Evolutionary conservation across 805 yeast genomes (phyloP).

Genomic region (Saccharomycopsis capsularis): DNA sequence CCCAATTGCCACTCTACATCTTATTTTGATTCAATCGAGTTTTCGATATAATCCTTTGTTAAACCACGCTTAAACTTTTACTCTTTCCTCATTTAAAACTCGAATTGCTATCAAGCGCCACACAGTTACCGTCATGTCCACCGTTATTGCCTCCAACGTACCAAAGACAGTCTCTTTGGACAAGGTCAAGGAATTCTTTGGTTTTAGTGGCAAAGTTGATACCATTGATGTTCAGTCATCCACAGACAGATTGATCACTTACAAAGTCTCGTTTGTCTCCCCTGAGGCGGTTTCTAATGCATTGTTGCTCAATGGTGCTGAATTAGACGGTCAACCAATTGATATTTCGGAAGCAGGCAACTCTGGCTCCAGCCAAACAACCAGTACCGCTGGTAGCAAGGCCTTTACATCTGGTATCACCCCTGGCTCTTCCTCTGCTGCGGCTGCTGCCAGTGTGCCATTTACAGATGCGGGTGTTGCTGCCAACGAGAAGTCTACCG

Average conservation of each 20-base stretch:
- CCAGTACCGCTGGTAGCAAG: conserved; percentile 13
- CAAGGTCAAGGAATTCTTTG: conserved; percentile 58
- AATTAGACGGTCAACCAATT: conserved; percentile 53
- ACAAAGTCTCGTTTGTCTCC: conserved; percentile 46
- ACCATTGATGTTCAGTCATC: conserved; percentile 27
- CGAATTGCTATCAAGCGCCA: too few species aligned
- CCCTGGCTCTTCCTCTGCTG: conserved; percentile 19
- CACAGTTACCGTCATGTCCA: conserved; percentile 7
- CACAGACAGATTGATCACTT: conserved; percentile 29
- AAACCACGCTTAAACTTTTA: not conserved
- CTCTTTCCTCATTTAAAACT: not conserved
- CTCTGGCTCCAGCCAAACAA: conserved; percentile 20
- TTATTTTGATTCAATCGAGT: not conserved
- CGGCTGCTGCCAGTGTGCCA: conserved; percentile 22
- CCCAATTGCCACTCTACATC: not conserved
- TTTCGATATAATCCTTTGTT: not conserved
- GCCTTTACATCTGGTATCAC: conserved; percentile 14
- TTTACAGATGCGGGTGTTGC: conserved; percentile 23
- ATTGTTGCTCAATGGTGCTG: conserved; percentile 62
- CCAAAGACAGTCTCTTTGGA: conserved; percentile 42
- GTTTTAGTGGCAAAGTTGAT: conserved; percentile 60
- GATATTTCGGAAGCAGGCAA: conserved; percentile 27
- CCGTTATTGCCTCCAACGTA: conserved; percentile 51
- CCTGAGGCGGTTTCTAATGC: conserved; percentile 66
- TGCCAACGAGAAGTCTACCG: conserved; percentile 18